Evolutionary conservation across 2,329 filamentous ascomycete species (phyloP).

Genomic region (Blastomyces parvus): DNA sequence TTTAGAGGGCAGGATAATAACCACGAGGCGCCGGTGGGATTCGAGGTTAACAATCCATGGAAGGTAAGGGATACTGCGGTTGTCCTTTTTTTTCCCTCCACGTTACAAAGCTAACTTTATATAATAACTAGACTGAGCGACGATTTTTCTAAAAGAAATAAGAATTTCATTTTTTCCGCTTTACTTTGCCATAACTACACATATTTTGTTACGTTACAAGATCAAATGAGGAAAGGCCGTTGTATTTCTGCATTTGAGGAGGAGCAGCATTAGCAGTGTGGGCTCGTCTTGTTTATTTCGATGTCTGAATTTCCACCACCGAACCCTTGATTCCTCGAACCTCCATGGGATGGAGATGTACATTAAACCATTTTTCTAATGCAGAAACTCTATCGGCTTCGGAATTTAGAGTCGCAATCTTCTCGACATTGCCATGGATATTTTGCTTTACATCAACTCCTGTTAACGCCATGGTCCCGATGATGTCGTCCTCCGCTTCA

Average conservation of each 20-base stretch:
- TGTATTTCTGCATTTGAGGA: background rate
- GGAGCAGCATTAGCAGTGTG: slow-evolving; percentile 5
- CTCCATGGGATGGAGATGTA: slow-evolving; percentile 45
- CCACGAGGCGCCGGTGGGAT: slow-evolving; percentile 49
- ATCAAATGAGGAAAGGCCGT: slow-evolving; percentile 4
- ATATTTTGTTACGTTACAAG: background rate
- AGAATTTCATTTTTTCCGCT: background rate
- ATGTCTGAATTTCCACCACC: slow-evolving; percentile 35
- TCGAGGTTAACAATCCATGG: slow-evolving; percentile 60
- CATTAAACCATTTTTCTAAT: slow-evolving; percentile 45
- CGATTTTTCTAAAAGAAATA: slow-evolving; percentile 7
- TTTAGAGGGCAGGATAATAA: slow-evolving; percentile 53
- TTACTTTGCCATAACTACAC: background rate
- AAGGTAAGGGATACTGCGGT: slow-evolving; percentile 40
- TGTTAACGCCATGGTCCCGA: slow-evolving; percentile 47
- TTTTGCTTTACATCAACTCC: slow-evolving; percentile 47
- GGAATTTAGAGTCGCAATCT: slow-evolving; percentile 39
- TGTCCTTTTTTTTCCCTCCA: background rate
- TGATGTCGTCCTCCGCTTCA: slow-evolving; percentile 37
- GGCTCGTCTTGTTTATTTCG: slow-evolving; percentile 5
- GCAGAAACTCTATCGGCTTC: slow-evolving; percentile 48
- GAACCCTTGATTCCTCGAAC: slow-evolving; percentile 42
- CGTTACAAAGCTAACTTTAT: slow-evolving; percentile 1
- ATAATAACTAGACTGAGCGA: slow-evolving; percentile 4
- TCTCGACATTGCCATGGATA: slow-evolving; percentile 41